A percentile compares a stretch with the other conserved stretches of the same genome.
Evolutionary conservation across 371 early-diverging fungal genomes (phyloP).

Genomic region (Caulochytrium protostelioides): DNA sequence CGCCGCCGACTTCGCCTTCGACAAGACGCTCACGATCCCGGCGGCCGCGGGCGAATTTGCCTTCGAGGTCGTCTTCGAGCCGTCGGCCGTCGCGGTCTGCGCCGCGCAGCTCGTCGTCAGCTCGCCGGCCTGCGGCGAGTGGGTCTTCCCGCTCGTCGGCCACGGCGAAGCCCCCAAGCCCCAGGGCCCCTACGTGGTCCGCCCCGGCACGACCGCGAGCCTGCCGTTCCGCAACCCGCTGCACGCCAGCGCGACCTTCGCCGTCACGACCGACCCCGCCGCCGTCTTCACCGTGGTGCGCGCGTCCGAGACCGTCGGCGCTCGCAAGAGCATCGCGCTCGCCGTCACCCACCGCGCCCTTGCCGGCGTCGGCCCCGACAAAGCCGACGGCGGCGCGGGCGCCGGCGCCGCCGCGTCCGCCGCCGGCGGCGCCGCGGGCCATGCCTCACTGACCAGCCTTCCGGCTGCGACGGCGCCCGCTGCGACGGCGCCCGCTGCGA

Average conservation of each 20-base stretch:
- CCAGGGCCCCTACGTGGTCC: conserved; percentile 29
- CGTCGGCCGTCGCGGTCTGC: conserved; percentile 27
- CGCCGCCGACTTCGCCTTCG: conserved; percentile 23
- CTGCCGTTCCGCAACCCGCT: conserved; percentile 32
- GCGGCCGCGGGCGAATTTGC: conserved; percentile 20
- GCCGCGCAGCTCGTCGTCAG: conserved; percentile 18
- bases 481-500: no score
- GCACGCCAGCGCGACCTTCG: conserved; percentile 16
- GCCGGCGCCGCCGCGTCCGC: no score
- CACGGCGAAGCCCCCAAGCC: conserved; percentile 25
- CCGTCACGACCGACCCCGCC: no score
- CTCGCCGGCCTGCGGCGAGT: conserved; percentile 26
- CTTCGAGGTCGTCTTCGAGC: conserved; percentile 28
- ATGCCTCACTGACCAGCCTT: no score
- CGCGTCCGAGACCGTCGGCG: no score
- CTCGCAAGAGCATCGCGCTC: no score
- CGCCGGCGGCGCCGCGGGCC: no score
- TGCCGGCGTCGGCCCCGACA: no score
- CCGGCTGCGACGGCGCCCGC: no score
- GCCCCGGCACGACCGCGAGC: conserved; percentile 13
- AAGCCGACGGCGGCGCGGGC: no score
- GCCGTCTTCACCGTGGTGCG: no score
- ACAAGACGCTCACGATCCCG: conserved; percentile 22
- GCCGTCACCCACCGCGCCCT: no score
- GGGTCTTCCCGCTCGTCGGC: conserved; percentile 25